Evolutionary conservation across 129 eudicot species (phyloP).

Genomic region (Chrysanthemum lavandulifolium): DNA sequence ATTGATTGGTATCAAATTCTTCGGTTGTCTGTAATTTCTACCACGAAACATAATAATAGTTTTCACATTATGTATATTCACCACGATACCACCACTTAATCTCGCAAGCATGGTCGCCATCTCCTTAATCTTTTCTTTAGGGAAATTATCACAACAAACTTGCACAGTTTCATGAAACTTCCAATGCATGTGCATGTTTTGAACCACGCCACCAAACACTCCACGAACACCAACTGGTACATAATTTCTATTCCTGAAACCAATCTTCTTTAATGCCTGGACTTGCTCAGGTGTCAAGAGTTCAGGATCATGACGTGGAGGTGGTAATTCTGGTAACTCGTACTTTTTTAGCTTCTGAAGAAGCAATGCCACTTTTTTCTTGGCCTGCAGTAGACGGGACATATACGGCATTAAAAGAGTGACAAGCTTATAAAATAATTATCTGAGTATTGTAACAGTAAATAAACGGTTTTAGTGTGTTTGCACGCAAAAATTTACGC

Average conservation of each 20-base stretch:
- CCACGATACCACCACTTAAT: conserved; percentile 93
- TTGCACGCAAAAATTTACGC: too few species aligned
- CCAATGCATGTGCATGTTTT: conserved; percentile 99
- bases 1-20: conserved; percentile 90
- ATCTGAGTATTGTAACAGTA: not conserved
- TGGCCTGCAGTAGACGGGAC: conserved; percentile 60
- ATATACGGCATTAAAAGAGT: not conserved
- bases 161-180: conserved; percentile 97
- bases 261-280: conserved; percentile 89
- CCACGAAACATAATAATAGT: conserved; percentile 99
- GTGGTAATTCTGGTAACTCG: conserved; percentile 90
- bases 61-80: conserved; percentile 87
- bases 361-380: conserved; percentile 97
- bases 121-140: conserved; percentile 95
- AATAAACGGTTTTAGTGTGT: not conserved
- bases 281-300: conserved; percentile 83
- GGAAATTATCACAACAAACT: conserved; percentile 97
- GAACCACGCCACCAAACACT: conserved; percentile 98
- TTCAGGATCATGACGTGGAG: conserved; percentile 95
- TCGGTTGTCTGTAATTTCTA: conserved; percentile 93
- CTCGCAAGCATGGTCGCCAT: conserved; percentile 96
- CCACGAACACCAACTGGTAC: conserved; percentile 99
- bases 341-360: conserved; percentile 97
- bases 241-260: conserved; percentile 84
- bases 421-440: not conserved